Conservation (phyloP, 345 rosid species). For the Eucalyptus cloeziana region DNA sequence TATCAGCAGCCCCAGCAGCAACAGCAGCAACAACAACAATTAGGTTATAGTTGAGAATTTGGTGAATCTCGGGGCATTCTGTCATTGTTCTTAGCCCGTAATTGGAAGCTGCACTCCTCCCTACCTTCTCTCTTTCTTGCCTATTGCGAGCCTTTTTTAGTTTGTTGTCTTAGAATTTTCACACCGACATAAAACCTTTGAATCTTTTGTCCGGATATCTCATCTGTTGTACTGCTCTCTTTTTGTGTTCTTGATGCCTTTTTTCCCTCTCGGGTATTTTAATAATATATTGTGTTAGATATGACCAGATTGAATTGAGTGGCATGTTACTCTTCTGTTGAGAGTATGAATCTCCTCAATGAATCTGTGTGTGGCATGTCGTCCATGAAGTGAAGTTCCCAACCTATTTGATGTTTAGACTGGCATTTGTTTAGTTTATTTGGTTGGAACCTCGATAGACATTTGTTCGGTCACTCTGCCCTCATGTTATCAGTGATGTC, state of each 20-base stretch:
- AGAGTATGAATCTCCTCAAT: background rate
- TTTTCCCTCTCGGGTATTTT: background rate
- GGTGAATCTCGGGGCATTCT: background rate
- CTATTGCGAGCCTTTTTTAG: background rate
- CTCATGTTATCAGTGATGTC: background rate
- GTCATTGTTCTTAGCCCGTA: background rate
- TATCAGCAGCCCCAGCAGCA: constrained; percentile 47
- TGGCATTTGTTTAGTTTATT: background rate
- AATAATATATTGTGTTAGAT: background rate
- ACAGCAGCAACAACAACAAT: constrained; percentile 48
- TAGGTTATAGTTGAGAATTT: constrained; percentile 43
- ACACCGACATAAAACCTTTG: background rate
- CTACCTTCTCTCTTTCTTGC: background rate
- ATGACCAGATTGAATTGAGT: background rate
- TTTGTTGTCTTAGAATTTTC: background rate
- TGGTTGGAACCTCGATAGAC: background rate
- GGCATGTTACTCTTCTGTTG: background rate
- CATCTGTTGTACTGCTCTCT: background rate
- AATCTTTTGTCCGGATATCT: background rate
- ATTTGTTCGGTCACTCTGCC: background rate
- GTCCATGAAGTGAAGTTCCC: background rate
- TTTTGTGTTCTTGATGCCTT: background rate
- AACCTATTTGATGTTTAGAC: background rate
- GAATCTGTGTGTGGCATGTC: background rate
- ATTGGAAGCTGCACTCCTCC: background rate